A percentile compares a stretch with the other conserved stretches of the same genome.
phyloP scores from a whole-genome alignment of 176 grass and related monocot genomes.

The Areca catechu region DNA sequence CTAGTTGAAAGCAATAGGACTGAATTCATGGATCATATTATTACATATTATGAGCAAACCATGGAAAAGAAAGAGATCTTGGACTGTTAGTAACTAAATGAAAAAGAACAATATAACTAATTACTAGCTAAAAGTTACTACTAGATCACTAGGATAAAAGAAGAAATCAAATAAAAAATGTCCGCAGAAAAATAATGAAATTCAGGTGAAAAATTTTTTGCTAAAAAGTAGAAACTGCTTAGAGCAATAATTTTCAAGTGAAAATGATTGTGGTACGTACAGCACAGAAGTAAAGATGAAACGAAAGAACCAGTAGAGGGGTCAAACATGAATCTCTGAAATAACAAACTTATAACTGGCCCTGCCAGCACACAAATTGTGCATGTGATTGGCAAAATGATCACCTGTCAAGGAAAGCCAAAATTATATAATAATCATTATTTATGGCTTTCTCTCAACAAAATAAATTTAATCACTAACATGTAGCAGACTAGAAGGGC shows the following conservation, averaged over 20 bases:
- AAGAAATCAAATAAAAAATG: too few species aligned
- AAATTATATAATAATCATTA: background rate
- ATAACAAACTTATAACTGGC: background rate
- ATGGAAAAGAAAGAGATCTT: too few species aligned
- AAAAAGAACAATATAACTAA: too few species aligned
- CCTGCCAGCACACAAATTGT: slow-evolving; percentile 4
- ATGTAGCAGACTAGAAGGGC: background rate
- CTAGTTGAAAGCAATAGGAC: too few species aligned
- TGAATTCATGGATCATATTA: too few species aligned
- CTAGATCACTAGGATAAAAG: too few species aligned
- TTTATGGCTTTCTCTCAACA: background rate
- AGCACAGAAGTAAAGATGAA: background rate
- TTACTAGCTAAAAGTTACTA: too few species aligned
- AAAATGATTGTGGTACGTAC: background rate
- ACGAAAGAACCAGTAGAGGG: background rate
- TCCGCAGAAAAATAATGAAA: too few species aligned
- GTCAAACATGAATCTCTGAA: slow-evolving; percentile 2
- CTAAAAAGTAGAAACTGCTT: background rate
- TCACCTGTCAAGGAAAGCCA: background rate
- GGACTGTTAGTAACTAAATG: too few species aligned
- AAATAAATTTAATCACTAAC: background rate
- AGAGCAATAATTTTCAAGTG: too few species aligned
- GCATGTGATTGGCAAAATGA: slow-evolving; percentile 7
- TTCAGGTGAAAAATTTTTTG: too few species aligned
- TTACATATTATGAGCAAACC: too few species aligned